These are phyloP conservation scores for Cupressus sempervirens DNA, from an alignment of 75 land plant species.

Conservation along the genomic window DNA sequence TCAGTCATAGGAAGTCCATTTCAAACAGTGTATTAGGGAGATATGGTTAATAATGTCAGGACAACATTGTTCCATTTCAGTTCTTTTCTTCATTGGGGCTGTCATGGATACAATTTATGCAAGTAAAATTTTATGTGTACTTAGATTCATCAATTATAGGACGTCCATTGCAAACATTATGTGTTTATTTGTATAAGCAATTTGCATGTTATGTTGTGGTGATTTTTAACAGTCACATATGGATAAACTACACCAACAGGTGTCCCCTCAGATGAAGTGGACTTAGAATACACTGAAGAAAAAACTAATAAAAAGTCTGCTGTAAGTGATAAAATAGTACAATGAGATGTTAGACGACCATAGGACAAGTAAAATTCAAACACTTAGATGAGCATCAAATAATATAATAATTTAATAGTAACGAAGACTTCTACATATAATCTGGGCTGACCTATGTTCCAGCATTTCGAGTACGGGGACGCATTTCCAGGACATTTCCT, in stretches of 20 bases:
- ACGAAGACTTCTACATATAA: too few relatives aligned
- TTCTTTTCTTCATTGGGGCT: not conserved
- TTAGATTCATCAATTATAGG: not conserved
- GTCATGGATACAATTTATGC: not conserved
- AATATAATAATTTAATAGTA: too few relatives aligned
- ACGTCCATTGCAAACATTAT: not conserved
- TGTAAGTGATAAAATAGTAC: too few relatives aligned
- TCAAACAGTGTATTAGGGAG: not conserved
- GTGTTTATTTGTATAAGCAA: not conserved
- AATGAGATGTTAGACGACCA: too few relatives aligned
- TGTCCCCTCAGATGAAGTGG: too few relatives aligned
- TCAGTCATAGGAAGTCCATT: not conserved
- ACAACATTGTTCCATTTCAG: not conserved
- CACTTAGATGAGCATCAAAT: too few relatives aligned
- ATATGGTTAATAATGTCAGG: not conserved
- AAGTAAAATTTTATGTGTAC: not conserved
- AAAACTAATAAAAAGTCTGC: too few relatives aligned
- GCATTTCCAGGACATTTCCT: too few relatives aligned
- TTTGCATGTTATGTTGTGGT: not conserved
- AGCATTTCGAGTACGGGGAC: too few relatives aligned
- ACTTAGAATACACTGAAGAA: too few relatives aligned
- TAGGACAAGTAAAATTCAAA: too few relatives aligned
- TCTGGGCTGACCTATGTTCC: too few relatives aligned
- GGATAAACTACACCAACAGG: not conserved
- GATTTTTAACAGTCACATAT: not conserved